Percentiles rank a stretch among this genome's conserved stretches.
phyloP scores from a whole-genome alignment of 192 early-diverging fungal genomes.

The Coemansia umbellata region DNA sequence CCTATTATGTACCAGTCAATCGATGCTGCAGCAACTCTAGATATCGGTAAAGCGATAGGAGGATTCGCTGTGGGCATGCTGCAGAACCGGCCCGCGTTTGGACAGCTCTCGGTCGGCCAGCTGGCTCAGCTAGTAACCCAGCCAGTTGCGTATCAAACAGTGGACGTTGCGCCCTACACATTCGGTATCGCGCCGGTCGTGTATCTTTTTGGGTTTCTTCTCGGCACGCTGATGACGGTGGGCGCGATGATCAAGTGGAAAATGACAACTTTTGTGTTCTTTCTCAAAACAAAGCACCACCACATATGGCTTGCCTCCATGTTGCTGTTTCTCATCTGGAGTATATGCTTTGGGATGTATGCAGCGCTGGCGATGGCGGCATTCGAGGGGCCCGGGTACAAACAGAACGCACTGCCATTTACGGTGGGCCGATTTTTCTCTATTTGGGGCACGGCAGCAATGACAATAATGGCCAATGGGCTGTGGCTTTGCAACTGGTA shows the following conservation, averaged over 20 bases:
- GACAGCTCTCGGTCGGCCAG: too few species aligned
- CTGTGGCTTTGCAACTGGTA: conserved; percentile 31
- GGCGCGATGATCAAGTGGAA: conserved; percentile 22
- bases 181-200: conserved; percentile 17
- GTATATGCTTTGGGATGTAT: conserved; percentile 8
- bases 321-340: background rate
- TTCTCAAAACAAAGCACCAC: conserved; percentile 7
- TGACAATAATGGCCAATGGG: background rate
- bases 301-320: conserved; percentile 14
- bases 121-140: background rate
- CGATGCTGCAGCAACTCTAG: conserved; percentile 2
- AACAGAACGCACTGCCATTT: conserved; percentile 1
- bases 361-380: conserved; percentile 15
- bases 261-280: conserved; percentile 17
- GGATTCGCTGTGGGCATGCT: background rate
- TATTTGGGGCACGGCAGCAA: conserved; percentile 14
- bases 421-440: conserved; percentile 29
- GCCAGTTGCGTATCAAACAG: conserved; percentile 3
- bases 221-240: conserved; percentile 11
- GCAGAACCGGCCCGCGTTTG: too few species aligned
- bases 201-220: conserved; percentile 15
- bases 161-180: conserved; percentile 13
- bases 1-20: background rate
- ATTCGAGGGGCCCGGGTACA: conserved; percentile 16
- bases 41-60: background rate